Conservation (phyloP, 129 eudicot species). For the Pulicaria dysenterica region DNA sequence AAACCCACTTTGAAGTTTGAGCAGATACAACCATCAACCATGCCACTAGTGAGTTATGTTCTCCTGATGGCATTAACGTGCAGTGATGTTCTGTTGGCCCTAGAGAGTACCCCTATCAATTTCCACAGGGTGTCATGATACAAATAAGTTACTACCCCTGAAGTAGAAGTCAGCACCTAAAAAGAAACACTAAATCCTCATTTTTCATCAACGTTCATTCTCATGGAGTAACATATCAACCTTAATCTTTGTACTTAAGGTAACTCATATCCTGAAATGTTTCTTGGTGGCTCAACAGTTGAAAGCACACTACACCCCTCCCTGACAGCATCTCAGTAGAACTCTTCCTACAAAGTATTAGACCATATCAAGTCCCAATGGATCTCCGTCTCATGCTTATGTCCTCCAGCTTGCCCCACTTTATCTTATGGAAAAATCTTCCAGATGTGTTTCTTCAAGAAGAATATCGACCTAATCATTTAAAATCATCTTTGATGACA, state of each 20-base stretch:
- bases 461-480: background rate
- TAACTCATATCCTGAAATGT: background rate
- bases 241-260: background rate
- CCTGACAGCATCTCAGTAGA: background rate
- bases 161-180: background rate
- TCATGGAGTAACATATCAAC: background rate
- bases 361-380: background rate
- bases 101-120: background rate
- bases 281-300: slow-evolving; percentile 2
- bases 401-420: slow-evolving; percentile 11
- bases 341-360: background rate
- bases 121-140: background rate
- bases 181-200: background rate
- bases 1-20: background rate
- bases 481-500: background rate
- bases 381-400: background rate
- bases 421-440: slow-evolving; percentile 7
- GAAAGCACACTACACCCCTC: background rate
- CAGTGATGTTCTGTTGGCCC: background rate
- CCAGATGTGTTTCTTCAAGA: background rate
- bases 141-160: background rate
- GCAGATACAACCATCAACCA: too few species aligned
- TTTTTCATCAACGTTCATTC: background rate
- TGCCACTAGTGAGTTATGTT: background rate
- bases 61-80: background rate